Base-by-base conservation (phyloP, 1,284 basidiomycete genomes). In the Cerrena zonata region DNA sequence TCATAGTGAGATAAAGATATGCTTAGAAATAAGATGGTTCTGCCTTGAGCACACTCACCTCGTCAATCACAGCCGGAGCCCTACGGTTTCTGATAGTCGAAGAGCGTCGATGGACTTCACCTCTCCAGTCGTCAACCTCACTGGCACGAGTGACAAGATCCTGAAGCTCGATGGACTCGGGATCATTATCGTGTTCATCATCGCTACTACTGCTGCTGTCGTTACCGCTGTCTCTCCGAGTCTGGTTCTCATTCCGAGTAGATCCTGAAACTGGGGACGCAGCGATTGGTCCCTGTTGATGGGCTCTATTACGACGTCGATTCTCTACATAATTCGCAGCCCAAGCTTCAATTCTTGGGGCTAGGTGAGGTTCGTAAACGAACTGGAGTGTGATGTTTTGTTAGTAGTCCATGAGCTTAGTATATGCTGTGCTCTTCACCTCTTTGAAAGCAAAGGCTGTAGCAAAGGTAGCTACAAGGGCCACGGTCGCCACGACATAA, bases 311-410 rank as follows among this genome's bases (percentile, higher is more conserved):
- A 57, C 34, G 69, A 23, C 70, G 62, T 15, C 76, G 70, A 21
- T 65, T 64, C 15, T 70, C 70, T 13, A 75, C 46, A 53, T 72
- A 76, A 2, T 69, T 65, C 54, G 77, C 74, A 2, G 70, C 74
- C 79, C 78, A 82, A 56, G 66, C 69, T 58, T 78, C 74, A 18
- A 82, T 5, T 40, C 62, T 72, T 0, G 80, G 80, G 27, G 80
- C 79, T 47, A 83, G 71, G 54, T 81, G 79, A 3, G 81, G 81
- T 53, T 83, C 80, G 48, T 79, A 83, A n/a, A 84, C 71, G 52
- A 76, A 77, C 80, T 83, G 48, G 42, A 25, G 42, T 22, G n/a
- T n/a, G n/a, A n/a, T n/a, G n/a, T n/a, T n/a, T n/a, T n/a, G n/a
- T n/a, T n/a, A n/a, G n/a, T n/a, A n/a, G n/a, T n/a, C n/a, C n/a